These are phyloP conservation scores for Graphiopsis chlorocephala DNA, from an alignment of 2,329 filamentous ascomycete species.

Conservation along the genomic window DNA sequence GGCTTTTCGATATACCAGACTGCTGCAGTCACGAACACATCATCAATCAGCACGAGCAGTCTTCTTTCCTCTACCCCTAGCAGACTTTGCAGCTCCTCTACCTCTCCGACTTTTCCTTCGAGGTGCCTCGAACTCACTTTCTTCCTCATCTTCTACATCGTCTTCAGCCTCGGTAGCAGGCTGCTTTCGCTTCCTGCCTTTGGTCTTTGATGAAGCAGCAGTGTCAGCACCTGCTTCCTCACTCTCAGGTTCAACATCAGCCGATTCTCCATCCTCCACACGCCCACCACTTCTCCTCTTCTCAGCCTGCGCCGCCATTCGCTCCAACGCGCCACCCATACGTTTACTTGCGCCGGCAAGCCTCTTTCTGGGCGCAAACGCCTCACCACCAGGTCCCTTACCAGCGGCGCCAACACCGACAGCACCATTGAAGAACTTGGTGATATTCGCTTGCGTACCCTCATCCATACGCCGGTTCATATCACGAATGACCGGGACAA, in stretches of 20 bases:
- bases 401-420: conserved; percentile 62
- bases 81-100: conserved; percentile 14
- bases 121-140: conserved; percentile 20
- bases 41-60: conserved; percentile 1
- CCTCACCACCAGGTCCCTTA: conserved; percentile 44
- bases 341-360: conserved; percentile 64
- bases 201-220: neutral
- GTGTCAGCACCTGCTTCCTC: neutral
- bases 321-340: conserved; percentile 72
- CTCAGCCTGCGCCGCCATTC: conserved; percentile 58
- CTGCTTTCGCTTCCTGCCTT: conserved; percentile 6
- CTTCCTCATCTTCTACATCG: conserved; percentile 16
- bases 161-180: neutral
- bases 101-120: conserved; percentile 16
- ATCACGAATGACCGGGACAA: conserved; percentile 91
- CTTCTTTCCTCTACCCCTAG: conserved; percentile 14
- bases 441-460: conserved; percentile 95
- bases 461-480: conserved; percentile 88
- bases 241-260: neutral
- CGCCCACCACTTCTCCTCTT: conserved; percentile 19
- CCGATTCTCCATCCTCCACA: conserved; percentile 7
- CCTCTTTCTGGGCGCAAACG: conserved; percentile 68
- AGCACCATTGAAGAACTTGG: conserved; percentile 77
- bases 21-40: no score
- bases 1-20: no score